phyloP scores from a whole-genome alignment of 257 asterid genomes.

The Coffea canephora region DNA sequence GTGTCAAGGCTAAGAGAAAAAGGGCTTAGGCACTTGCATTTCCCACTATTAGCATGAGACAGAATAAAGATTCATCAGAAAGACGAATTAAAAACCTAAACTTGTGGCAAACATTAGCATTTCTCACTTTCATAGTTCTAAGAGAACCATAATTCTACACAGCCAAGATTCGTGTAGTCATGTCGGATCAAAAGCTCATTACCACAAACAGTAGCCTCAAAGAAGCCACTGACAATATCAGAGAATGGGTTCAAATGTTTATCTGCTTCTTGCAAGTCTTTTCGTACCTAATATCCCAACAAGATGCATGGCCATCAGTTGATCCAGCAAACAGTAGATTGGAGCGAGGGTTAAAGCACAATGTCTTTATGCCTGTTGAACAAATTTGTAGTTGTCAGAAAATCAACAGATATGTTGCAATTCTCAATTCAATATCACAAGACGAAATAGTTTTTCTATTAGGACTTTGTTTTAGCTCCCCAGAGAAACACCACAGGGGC shows the following conservation, averaged over 20 bases:
- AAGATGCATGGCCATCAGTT: slow-evolving; percentile 70
- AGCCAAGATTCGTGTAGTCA: not conserved
- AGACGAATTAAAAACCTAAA: too few species aligned
- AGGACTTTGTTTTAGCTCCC: not conserved
- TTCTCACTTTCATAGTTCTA: too few species aligned
- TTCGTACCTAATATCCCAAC: slow-evolving; percentile 87
- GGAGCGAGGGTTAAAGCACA: slow-evolving; percentile 68
- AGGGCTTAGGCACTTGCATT: too few species aligned
- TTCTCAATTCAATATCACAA: not conserved
- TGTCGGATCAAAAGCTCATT: not conserved
- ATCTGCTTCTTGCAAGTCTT: not conserved
- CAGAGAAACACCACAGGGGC: not conserved
- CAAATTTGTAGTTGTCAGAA: not conserved
- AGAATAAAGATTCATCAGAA: too few species aligned
- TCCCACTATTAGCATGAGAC: too few species aligned
- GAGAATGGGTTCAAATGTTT: not conserved
- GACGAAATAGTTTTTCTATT: not conserved
- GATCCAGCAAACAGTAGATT: slow-evolving; percentile 72
- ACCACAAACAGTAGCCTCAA: slow-evolving; percentile 1
- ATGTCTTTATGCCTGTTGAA: slow-evolving; percentile 55
- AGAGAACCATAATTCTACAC: not conserved
- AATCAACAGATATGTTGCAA: not conserved
- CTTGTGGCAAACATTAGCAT: too few species aligned
- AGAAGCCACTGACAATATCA: not conserved
- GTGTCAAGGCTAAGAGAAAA: too few species aligned